phyloP scores from a whole-genome alignment of 139 green algal species.

The Microglena sp. region DNA sequence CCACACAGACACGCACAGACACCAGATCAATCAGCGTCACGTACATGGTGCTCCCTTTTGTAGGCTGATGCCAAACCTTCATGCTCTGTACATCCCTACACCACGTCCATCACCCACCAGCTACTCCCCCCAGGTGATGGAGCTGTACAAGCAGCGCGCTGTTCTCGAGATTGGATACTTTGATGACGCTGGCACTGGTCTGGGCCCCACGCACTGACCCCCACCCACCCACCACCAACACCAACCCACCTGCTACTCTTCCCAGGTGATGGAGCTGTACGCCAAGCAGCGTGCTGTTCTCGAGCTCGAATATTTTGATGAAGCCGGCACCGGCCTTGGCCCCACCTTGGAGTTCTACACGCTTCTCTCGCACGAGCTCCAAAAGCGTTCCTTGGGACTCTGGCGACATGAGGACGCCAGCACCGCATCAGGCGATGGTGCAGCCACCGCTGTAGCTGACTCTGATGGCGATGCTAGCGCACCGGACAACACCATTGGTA shows the following conservation, averaged over 20 bases:
- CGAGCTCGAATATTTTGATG: constrained; percentile 91
- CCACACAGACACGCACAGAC: no score
- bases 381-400: constrained; percentile 61
- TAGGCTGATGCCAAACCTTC: no score
- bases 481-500: no score
- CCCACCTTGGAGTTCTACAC: constrained; percentile 98
- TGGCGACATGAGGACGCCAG: constrained; percentile 69
- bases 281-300: constrained; percentile 41
- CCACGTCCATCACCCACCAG: no score
- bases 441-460: not conserved
- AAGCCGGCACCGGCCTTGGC: constrained; percentile 85
- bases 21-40: no score
- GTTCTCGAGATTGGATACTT: constrained; percentile 91
- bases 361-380: constrained; percentile 85
- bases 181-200: constrained; percentile 79
- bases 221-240: no score
- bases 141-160: constrained; percentile 49
- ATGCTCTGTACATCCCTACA: no score
- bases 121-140: constrained; percentile 37
- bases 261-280: constrained; percentile 59
- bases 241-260: no score
- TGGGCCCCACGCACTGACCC: constrained; percentile 95
- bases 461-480: not conserved
- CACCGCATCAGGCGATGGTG: constrained; percentile 8
- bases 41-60: no score